Conservation (phyloP, 2,329 filamentous ascomycete genomes). For the Teratosphaeria nubilosa region DNA sequence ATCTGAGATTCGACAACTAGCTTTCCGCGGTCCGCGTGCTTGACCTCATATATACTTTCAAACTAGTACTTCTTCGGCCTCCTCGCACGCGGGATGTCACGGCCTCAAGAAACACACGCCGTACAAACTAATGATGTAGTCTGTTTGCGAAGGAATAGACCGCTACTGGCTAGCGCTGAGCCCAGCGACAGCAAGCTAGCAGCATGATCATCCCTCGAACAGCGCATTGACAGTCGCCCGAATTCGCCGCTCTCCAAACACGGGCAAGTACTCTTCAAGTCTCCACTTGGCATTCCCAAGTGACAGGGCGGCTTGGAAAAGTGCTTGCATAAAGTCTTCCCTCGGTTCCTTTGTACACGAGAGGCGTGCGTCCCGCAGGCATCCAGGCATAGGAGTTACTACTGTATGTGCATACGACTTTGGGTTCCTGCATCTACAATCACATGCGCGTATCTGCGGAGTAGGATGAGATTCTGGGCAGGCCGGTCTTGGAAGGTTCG, state of each 20-base stretch:
- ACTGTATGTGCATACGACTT: no score
- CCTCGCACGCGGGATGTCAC: no score
- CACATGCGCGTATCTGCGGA: not conserved
- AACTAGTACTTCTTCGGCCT: not conserved
- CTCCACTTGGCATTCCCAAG: not conserved
- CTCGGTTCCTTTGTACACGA: no score
- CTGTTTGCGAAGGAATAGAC: no score
- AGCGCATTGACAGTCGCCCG: no score
- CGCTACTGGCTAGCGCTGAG: no score
- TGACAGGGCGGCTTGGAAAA: not conserved
- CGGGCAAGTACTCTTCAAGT: not conserved
- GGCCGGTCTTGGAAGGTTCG: not conserved
- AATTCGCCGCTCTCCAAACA: no score
- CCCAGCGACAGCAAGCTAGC: no score
- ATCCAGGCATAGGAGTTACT: no score
- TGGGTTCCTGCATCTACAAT: not conserved
- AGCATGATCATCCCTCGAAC: no score
- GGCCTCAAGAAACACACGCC: no score
- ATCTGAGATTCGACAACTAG: not conserved
- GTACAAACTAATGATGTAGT: no score
- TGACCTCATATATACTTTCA: not conserved
- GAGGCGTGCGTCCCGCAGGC: not conserved
- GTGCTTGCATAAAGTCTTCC: not conserved
- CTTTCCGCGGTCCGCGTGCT: not conserved
- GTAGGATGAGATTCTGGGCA: not conserved